A percentile compares a stretch with the other conserved stretches of the same genome.
Conservation (phyloP, 2,329 filamentous ascomycete species). For the Neocatenulostroma microsporum region DNA sequence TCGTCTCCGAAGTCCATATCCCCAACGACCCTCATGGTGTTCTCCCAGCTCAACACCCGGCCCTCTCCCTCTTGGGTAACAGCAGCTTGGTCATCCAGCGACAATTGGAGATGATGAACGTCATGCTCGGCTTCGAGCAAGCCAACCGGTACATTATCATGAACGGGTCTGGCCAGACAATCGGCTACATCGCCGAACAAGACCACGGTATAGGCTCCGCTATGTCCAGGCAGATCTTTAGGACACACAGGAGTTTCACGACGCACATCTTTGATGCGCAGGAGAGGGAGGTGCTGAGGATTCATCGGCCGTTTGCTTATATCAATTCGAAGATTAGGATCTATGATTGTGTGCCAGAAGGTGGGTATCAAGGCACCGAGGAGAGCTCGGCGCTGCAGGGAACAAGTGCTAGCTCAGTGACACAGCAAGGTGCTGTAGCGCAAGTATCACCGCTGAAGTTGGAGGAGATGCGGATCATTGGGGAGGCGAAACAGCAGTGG, state of each 20-base stretch:
- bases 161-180: conserved; percentile 55
- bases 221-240: conserved; percentile 52
- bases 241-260: conserved; percentile 56
- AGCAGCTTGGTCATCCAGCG: conserved; percentile 56
- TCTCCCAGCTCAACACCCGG: conserved; percentile 52
- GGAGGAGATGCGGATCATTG: conserved; percentile 54
- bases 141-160: conserved; percentile 60
- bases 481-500: conserved; percentile 58
- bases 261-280: conserved; percentile 57
- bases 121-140: conserved; percentile 59
- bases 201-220: conserved; percentile 52
- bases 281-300: conserved; percentile 53
- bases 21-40: conserved; percentile 54
- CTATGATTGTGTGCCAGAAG: conserved; percentile 43
- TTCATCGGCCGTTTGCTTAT: conserved; percentile 57
- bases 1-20: conserved; percentile 54
- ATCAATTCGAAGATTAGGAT: conserved; percentile 54
- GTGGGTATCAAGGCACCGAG: conserved; percentile 28
- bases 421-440: conserved; percentile 35
- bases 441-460: conserved; percentile 49
- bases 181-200: conserved; percentile 58
- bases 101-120: conserved; percentile 59
- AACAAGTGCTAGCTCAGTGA: conserved; percentile 35
- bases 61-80: conserved; percentile 51
- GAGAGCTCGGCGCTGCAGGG: conserved; percentile 37